phyloP scores from a whole-genome alignment of 2,329 filamentous ascomycete genomes.

The Ceratocystis harringtonii region DNA sequence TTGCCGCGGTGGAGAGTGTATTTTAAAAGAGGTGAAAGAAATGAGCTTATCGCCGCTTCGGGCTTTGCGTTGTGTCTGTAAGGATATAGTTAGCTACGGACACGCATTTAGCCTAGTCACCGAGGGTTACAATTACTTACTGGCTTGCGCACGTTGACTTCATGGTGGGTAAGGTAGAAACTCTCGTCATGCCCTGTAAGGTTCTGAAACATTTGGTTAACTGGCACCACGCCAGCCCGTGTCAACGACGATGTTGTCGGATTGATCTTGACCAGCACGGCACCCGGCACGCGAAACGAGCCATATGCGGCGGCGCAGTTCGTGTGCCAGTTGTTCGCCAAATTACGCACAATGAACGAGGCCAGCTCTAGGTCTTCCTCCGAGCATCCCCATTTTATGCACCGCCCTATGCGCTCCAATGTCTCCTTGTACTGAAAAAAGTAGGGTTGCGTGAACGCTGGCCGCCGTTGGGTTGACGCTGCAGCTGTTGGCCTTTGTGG shows the following conservation, averaged over 20 bases:
- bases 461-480: neutral
- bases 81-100: neutral
- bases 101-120: neutral
- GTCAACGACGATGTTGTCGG: slow-evolving; percentile 8
- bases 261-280: neutral
- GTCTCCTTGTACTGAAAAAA: slow-evolving; percentile 13
- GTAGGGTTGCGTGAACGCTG: slow-evolving; percentile 6
- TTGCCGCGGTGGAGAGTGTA: neutral
- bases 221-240: slow-evolving; percentile 1
- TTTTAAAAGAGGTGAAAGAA: slow-evolving; percentile 11
- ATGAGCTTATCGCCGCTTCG: slow-evolving; percentile 11
- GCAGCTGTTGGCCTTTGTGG: neutral
- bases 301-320: slow-evolving; percentile 4
- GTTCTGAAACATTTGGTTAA: slow-evolving; percentile 8
- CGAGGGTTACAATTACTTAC: neutral
- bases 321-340: slow-evolving; percentile 11
- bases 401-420: slow-evolving; percentile 11
- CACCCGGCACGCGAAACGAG: slow-evolving; percentile 9
- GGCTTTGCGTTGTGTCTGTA: slow-evolving; percentile 2
- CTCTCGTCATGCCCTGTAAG: slow-evolving; percentile 2
- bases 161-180: slow-evolving; percentile 4
- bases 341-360: slow-evolving; percentile 31
- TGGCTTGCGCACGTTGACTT: slow-evolving; percentile 9
- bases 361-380: slow-evolving; percentile 10
- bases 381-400: slow-evolving; percentile 16